Evolutionary conservation across 2,329 filamentous ascomycete species (phyloP).

Genomic region (Pseudogymnoascus sp.): DNA sequence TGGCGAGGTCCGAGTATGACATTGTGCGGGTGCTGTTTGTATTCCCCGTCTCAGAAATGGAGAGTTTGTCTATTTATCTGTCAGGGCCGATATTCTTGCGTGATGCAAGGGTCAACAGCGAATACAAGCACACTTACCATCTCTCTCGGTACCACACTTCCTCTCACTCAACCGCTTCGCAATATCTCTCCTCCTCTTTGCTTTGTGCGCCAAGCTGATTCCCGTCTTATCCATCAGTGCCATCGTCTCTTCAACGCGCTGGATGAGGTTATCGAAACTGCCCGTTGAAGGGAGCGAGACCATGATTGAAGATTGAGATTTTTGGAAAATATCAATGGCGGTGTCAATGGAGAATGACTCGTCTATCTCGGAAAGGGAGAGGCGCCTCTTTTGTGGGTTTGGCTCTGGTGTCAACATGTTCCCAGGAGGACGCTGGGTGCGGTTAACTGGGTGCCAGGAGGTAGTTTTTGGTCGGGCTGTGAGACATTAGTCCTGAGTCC

Average conservation of each 20-base stretch:
- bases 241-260: slow-evolving; percentile 1
- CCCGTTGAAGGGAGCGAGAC: not conserved
- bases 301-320: not conserved
- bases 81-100: not conserved
- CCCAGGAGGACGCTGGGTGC: not conserved
- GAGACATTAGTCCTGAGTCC: not conserved
- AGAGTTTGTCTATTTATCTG: not conserved
- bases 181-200: not conserved
- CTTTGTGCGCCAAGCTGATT: not conserved
- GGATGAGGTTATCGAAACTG: not conserved
- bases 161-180: not conserved
- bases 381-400: not conserved
- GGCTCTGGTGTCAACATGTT: not conserved
- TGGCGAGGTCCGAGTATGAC: not conserved
- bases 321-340: not conserved
- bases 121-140: not conserved
- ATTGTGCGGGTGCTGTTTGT: no score
- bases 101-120: not conserved
- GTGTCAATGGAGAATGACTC: not conserved
- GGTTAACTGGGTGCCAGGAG: not conserved
- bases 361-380: not conserved
- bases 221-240: not conserved
- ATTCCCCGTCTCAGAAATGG: not conserved
- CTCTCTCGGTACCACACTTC: not conserved
- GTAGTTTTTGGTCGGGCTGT: not conserved